Base-by-base conservation (phyloP, 179 eudicot genomes). In the Spergularia azorica region DNA sequence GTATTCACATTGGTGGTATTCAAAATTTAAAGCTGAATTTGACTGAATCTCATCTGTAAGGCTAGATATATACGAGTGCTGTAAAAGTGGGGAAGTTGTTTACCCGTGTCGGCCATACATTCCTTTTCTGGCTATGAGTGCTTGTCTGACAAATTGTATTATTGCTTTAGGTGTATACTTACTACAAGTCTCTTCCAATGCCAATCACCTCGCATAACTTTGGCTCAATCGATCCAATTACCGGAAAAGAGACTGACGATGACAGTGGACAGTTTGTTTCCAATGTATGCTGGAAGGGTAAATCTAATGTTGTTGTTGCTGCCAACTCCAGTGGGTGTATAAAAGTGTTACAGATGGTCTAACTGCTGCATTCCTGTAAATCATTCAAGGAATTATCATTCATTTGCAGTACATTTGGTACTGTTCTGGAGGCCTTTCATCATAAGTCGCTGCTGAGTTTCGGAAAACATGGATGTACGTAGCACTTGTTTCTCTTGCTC, bases 261-360 rank as follows among this genome's bases (percentile, higher is more conserved):
- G 88, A 90, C 78, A 86, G 86, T 59, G 96, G 96, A 51, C 98
- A 90, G 80, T 96, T 96, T 75, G 99, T 96, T 78, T 96, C 99
- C 46, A 90, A 97, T 76, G 98, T 94, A 57, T 96, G 98, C 81
- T 96, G 98, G 97, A 91, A 90, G 79, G 85, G 83, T 74, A 90
- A 92, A 73, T 93, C 99, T 68, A 87, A 91, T 71, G 85, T 80
- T 81, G 81, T 94, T 67, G 88, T 96, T 77, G 98, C 97, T 75
- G 98, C 99, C 68, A 96, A 90, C 77, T 96, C 98, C 79, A 89
- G 74, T 54, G 99, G 99, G 61, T 90, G 91, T 74, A 86, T 96
- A 67, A 96, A 96, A 89, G 90, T 89, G 78, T 79, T 94, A 61
- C 87, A 89, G 84, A 87, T 96, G 97, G 90, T 90, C 56, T 95